Evolutionary conservation across 352 stramenopile species (phyloP), one percentile per base, ranked within the genome.

Genomic region (Globisporangium canariense): DNA sequence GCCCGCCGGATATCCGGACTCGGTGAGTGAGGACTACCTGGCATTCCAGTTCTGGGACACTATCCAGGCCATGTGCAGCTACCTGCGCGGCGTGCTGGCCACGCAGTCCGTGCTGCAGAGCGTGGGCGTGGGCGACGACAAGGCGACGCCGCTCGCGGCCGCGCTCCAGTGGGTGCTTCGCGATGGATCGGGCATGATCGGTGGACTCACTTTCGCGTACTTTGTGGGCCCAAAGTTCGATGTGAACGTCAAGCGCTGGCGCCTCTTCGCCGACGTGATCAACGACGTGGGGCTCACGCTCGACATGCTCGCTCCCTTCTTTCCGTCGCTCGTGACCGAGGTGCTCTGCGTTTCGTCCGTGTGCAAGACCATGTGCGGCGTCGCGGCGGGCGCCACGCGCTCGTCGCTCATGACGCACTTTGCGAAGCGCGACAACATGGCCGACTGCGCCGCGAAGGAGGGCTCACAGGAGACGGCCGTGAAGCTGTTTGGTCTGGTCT

Each of bases 41-140:
- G 69, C 81, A 58, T 99, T 98, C 76, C 96, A 99, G 80, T 83
- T 92, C 58, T 98, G 96, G 78, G 96, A 99, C 81, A 97, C 90
- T 4, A 67, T 98, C 28, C 96, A 99, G 69, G 84, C 81, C 67
- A 87, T 99, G 67, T 98, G 94, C 71, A 97, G 87, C 60, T 99
- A 99, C 68, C 80, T 98, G 46, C 80, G 96, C 7, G 94, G 94
- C 38, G 91, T 98, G 16, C 77, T 99, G 52, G 89, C 85, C 9
- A 98, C 92, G 32, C 90, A 94, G 71, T 96, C 94, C 1, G 92
- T 98, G 40, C 74, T 99, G 6, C 81, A 96, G 66, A 97, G 91
- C 50, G 83, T 97, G 1, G 96, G 96, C 14, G 95, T 99, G 1
- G 96, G 96, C 11, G 82, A 97, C 74, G 84, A 93, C 58, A 77